These are phyloP conservation scores for Mycena capillaripes DNA, from an alignment of 768 basidiomycete species.

Conservation along the genomic window DNA sequence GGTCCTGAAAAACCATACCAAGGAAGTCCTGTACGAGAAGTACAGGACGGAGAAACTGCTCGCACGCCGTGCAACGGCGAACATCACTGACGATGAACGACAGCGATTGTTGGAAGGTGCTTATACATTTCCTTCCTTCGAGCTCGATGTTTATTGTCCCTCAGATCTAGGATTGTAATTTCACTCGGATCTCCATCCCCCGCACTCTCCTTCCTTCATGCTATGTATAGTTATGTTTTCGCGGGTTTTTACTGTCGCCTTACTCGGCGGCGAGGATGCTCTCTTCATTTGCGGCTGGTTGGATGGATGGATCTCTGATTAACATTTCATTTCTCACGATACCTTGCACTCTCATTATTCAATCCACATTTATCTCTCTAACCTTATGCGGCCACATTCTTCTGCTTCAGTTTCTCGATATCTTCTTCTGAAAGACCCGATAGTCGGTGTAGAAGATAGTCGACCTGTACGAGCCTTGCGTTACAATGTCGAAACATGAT, in stretches of 20 bases:
- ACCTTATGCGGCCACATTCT: conserved; percentile 32
- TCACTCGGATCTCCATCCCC: conserved; percentile 10
- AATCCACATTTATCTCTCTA: conserved; percentile 11
- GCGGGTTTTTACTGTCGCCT: conserved; percentile 1
- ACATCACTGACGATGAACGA: conserved; percentile 82
- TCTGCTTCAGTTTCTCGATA: conserved; percentile 71
- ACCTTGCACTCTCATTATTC: conserved; percentile 29
- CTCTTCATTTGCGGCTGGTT: conserved; percentile 13
- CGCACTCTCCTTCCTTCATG: background rate
- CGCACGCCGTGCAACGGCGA: conserved; percentile 84
- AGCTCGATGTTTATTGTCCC: background rate
- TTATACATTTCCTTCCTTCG: conserved; percentile 27
- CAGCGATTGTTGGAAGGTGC: conserved; percentile 81
- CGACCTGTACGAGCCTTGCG: conserved; percentile 69
- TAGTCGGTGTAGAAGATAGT: conserved; percentile 92
- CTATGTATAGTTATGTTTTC: conserved; percentile 28
- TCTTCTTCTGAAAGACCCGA: conserved; percentile 88
- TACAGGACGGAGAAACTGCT: conserved; percentile 94
- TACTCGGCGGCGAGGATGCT: conserved; percentile 12
- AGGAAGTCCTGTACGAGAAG: conserved; percentile 93
- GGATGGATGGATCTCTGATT: conserved; percentile 33
- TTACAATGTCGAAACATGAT: background rate
- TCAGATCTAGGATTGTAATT: conserved; percentile 64
- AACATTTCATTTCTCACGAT: conserved; percentile 22
- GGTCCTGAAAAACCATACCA: conserved; percentile 87